Percentiles rank a stretch among this genome's conserved stretches.
These are phyloP conservation scores for Neostapfia colusana DNA, from an alignment of 176 grass and related monocot species.

Conservation along the genomic window DNA sequence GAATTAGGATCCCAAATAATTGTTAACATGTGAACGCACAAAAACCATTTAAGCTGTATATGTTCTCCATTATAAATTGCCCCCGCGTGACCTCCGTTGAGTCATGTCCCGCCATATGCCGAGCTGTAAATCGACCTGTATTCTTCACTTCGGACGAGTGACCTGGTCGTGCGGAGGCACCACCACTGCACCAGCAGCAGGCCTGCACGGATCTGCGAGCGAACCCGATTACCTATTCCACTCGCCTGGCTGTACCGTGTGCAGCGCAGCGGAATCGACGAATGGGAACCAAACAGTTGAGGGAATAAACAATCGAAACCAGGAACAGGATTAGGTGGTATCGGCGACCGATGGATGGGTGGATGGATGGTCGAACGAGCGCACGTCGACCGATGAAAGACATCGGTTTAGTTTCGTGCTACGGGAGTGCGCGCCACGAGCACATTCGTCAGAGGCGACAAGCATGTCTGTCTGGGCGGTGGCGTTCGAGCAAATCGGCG, in stretches of 20 bases:
- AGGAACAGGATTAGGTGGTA: not conserved
- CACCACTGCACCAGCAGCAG: not conserved
- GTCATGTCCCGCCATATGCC: conserved; percentile 10
- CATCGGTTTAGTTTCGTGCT: conserved; percentile 15
- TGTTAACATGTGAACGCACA: too few relatives aligned
- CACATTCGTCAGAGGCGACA: not conserved
- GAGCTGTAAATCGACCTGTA: conserved; percentile 30
- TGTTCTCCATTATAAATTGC: not conserved
- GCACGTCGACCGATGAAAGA: conserved; percentile 27
- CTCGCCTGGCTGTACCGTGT: not conserved
- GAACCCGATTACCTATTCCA: not conserved
- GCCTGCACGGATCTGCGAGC: conserved; percentile 11
- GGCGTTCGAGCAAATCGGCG: not conserved
- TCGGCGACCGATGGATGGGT: not conserved
- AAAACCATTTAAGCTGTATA: too few relatives aligned
- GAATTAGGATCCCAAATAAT: too few relatives aligned
- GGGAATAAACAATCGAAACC: not conserved
- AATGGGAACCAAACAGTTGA: not conserved
- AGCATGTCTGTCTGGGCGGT: conserved; percentile 8
- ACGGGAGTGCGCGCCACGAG: conserved; percentile 16
- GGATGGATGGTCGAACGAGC: not conserved
- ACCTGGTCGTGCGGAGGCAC: conserved; percentile 5
- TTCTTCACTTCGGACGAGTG: not conserved
- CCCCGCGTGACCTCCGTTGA: conserved; percentile 35
- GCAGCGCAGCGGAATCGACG: conserved; percentile 9